Percentiles rank a stretch among this genome's conserved stretches.
Conservation (phyloP, 2,329 filamentous ascomycete genomes). For the Xylaria sp. region DNA sequence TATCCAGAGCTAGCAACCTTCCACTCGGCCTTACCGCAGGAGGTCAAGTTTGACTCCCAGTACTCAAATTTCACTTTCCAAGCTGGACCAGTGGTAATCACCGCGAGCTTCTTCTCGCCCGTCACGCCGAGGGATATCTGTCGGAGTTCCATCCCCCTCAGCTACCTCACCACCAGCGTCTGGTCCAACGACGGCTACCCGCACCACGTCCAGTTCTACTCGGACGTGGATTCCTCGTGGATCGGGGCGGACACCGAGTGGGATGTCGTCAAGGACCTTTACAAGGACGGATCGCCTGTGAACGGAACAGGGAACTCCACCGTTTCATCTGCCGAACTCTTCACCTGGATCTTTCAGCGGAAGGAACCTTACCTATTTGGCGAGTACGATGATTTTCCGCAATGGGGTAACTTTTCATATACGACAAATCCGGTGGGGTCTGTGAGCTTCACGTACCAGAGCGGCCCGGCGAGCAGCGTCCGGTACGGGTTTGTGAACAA, state of each 20-base stretch:
- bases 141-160: slow-evolving; percentile 76
- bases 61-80: slow-evolving; percentile 51
- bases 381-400: slow-evolving; percentile 58
- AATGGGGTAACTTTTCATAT: slow-evolving; percentile 70
- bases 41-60: slow-evolving; percentile 48
- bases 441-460: slow-evolving; percentile 27
- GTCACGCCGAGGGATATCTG: slow-evolving; percentile 79
- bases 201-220: slow-evolving; percentile 65
- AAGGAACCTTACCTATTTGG: slow-evolving; percentile 74
- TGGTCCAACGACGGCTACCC: slow-evolving; percentile 51
- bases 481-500: slow-evolving; percentile 64
- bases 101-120: slow-evolving; percentile 66
- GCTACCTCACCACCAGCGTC: slow-evolving; percentile 72
- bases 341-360: slow-evolving; percentile 62
- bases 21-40: slow-evolving; percentile 42
- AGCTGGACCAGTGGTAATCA: slow-evolving; percentile 39
- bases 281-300: slow-evolving; percentile 44
- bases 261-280: slow-evolving; percentile 68
- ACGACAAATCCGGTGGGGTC: slow-evolving; percentile 49
- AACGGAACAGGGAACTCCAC: slow-evolving; percentile 43
- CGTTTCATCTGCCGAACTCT: slow-evolving; percentile 70
- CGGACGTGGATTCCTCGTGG: slow-evolving; percentile 75
- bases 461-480: slow-evolving; percentile 40
- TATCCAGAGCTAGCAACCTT: slow-evolving; percentile 39
- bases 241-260: slow-evolving; percentile 71